These are phyloP conservation scores for Fraxinus velutina DNA, from an alignment of 305 asterid species.

Conservation along the genomic window DNA sequence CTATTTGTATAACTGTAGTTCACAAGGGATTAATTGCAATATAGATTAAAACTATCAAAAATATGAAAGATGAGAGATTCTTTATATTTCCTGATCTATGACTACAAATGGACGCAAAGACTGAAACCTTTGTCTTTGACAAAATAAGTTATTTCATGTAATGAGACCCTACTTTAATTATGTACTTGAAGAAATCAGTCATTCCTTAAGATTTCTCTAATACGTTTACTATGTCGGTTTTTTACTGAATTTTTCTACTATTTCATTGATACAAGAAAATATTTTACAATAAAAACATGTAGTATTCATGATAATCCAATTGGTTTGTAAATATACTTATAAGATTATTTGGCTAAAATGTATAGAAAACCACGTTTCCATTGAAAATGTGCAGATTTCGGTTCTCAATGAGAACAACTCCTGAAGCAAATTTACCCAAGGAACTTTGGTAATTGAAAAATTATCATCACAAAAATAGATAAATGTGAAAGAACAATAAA, in stretches of 20 bases:
- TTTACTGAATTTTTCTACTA: not conserved
- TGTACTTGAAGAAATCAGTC: not conserved
- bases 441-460: not conserved
- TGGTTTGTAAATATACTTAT: not conserved
- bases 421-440: not conserved
- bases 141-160: not conserved
- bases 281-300: not conserved
- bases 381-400: not conserved
- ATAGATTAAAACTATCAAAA: not conserved
- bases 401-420: not conserved
- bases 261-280: not conserved
- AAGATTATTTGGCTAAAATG: not conserved
- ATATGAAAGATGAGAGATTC: not conserved
- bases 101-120: not conserved
- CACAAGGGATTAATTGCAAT: not conserved
- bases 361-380: not conserved
- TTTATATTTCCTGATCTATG: not conserved
- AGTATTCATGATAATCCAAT: not conserved
- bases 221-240: not conserved
- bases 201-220: not conserved
- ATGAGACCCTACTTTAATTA: not conserved
- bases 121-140: not conserved
- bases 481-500: not conserved
- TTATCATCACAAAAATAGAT: not conserved
- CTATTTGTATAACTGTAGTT: slow-evolving; percentile 4